Percentiles rank a stretch among this genome's conserved stretches.
Evolutionary conservation across 176 grass and related monocot species (phyloP).

Genomic region (Hsuehochloa calcarea): DNA sequence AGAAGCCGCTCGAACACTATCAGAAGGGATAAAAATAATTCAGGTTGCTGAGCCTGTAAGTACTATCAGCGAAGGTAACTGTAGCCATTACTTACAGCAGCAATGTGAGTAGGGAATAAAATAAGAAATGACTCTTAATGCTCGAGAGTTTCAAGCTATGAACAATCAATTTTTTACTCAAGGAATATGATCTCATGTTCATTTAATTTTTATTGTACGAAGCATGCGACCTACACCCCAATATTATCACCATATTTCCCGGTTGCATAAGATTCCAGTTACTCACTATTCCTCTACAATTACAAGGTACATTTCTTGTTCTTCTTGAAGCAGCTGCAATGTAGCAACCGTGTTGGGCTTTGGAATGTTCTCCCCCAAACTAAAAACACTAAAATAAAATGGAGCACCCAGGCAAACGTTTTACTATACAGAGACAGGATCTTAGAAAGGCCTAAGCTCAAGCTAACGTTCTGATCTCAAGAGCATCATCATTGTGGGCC

Average conservation of each 20-base stretch:
- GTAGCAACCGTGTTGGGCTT: neutral
- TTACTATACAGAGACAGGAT: neutral
- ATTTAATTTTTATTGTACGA: neutral
- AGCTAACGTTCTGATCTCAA: neutral
- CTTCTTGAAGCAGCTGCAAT: neutral
- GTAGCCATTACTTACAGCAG: neutral
- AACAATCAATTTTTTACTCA: neutral
- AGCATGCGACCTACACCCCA: neutral
- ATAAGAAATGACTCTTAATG: neutral
- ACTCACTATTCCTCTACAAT: neutral
- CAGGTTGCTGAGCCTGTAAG: neutral
- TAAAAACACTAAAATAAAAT: neutral
- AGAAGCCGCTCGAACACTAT: slow-evolving; percentile 64
- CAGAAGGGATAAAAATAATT: neutral
- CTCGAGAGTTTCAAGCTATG: neutral
- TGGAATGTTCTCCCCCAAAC: neutral
- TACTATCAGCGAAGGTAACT: neutral
- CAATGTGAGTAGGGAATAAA: neutral
- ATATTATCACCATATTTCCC: neutral
- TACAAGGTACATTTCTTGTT: neutral
- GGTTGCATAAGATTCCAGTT: neutral
- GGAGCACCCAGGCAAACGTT: neutral
- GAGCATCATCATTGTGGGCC: neutral
- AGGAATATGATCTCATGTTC: neutral
- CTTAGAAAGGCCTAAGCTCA: neutral